A percentile compares a stretch with the other conserved stretches of the same genome.
Evolutionary conservation across 805 yeast genomes (phyloP).

Genomic region (Zygoascus ofunaensis): DNA sequence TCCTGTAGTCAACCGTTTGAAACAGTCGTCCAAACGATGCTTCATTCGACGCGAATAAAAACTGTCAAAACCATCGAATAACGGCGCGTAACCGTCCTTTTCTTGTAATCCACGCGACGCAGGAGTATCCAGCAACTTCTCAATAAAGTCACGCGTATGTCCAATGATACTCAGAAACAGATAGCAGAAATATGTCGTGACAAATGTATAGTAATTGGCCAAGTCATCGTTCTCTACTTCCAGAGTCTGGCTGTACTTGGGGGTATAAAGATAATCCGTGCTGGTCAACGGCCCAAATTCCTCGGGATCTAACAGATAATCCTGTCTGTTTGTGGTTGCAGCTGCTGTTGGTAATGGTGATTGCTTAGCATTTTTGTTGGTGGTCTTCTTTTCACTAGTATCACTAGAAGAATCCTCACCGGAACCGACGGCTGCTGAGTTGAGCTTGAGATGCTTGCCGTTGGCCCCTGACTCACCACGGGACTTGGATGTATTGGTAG

Average conservation of each 20-base stretch:
- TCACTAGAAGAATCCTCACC: no score
- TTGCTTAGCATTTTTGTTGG: no score
- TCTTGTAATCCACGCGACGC: slow-evolving; percentile 60
- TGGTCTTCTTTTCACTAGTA: no score
- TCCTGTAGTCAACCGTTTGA: slow-evolving; percentile 92
- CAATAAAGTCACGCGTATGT: slow-evolving; percentile 77
- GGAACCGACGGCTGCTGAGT: no score
- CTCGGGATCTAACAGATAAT: slow-evolving; percentile 11
- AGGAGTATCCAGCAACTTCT: slow-evolving; percentile 35
- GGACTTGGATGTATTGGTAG: not conserved
- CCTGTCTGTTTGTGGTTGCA: not conserved
- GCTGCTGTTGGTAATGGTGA: not conserved
- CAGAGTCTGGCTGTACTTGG: slow-evolving; percentile 45
- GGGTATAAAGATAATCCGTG: slow-evolving; percentile 46
- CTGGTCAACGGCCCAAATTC: slow-evolving; percentile 18
- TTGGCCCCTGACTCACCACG: no score
- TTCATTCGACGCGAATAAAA: slow-evolving; percentile 91
- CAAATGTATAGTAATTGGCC: slow-evolving; percentile 71
- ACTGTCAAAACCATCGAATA: slow-evolving; percentile 87
- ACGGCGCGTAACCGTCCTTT: slow-evolving; percentile 87
- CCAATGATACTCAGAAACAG: slow-evolving; percentile 80
- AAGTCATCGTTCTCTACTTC: slow-evolving; percentile 63
- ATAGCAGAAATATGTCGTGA: slow-evolving; percentile 80
- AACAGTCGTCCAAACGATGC: slow-evolving; percentile 85
- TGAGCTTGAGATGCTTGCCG: no score